phyloP scores from a whole-genome alignment of 495 filamentous ascomycete genomes.

The Thermochaetoides thermophila region DNA sequence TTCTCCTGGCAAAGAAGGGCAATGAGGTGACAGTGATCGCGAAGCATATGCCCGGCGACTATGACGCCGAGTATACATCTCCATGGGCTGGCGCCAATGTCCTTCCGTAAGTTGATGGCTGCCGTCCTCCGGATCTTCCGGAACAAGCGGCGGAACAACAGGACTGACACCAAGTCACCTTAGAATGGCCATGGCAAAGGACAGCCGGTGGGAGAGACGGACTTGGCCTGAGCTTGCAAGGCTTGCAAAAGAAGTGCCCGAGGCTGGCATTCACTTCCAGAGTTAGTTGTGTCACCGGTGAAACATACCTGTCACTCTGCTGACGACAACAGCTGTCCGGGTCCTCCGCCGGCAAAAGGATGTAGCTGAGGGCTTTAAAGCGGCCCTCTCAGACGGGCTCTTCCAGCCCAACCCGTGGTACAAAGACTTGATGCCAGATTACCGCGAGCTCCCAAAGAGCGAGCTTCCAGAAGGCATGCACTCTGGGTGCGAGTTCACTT shows the following conservation, averaged over 20 bases:
- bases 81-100: constrained; percentile 95
- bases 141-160: too few species aligned
- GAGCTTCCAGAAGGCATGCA: constrained; percentile 47
- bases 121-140: too few species aligned
- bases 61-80: constrained; percentile 90
- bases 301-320: too few species aligned
- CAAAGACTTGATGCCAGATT: constrained; percentile 57
- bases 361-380: constrained; percentile 10
- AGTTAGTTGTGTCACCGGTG: constrained; percentile 40
- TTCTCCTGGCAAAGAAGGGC: constrained; percentile 58
- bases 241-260: constrained; percentile 57
- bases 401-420: constrained; percentile 68
- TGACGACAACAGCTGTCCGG: constrained; percentile 27
- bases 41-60: constrained; percentile 97
- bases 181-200: constrained; percentile 17
- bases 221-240: constrained; percentile 54
- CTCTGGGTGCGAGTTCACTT: constrained; percentile 57
- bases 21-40: constrained; percentile 64
- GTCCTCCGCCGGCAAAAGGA: constrained; percentile 30
- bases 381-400: constrained; percentile 39
- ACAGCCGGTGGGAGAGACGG: constrained; percentile 44
- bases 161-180: too few species aligned
- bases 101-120: constrained; percentile 60
- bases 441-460: constrained; percentile 38
- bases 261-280: constrained; percentile 83